These are phyloP conservation scores for Cladosporium phlei DNA, from an alignment of 2,329 filamentous ascomycete genomes.

Conservation along the genomic window DNA sequence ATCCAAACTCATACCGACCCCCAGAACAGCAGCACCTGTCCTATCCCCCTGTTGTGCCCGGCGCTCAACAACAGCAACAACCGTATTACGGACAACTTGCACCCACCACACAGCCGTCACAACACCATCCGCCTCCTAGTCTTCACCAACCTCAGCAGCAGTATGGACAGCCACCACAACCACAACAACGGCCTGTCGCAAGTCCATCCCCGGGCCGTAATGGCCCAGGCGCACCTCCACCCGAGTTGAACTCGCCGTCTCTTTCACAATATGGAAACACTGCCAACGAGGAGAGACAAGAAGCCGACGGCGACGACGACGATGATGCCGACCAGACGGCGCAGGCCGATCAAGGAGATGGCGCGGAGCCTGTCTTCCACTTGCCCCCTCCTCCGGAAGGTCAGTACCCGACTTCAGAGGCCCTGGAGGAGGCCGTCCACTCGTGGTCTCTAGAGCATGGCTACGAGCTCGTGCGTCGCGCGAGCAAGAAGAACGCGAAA, in stretches of 20 bases:
- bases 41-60: no score
- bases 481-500: constrained; percentile 31
- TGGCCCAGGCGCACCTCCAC: constrained; percentile 26
- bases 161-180: neutral
- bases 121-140: constrained; percentile 1
- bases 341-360: constrained; percentile 15
- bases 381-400: constrained; percentile 30
- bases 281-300: constrained; percentile 8
- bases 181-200: neutral
- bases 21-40: constrained; percentile 13
- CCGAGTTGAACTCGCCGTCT: constrained; percentile 21
- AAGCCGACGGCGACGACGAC: constrained; percentile 15
- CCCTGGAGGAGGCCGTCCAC: constrained; percentile 29
- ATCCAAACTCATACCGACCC: constrained; percentile 13
- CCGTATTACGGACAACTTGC: neutral
- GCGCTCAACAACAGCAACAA: constrained; percentile 14
- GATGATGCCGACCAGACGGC: constrained; percentile 24
- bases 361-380: constrained; percentile 27
- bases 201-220: constrained; percentile 11
- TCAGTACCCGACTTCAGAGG: constrained; percentile 24
- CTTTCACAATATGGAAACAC: constrained; percentile 4
- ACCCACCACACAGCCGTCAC: constrained; percentile 2
- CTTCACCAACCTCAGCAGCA: constrained; percentile 4
- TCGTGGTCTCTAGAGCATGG: constrained; percentile 32
- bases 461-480: constrained; percentile 31